A percentile compares a stretch with the other conserved stretches of the same genome.
These are phyloP conservation scores for Lactifluus rugatus DNA, from an alignment of 768 basidiomycete species.

Conservation along the genomic window DNA sequence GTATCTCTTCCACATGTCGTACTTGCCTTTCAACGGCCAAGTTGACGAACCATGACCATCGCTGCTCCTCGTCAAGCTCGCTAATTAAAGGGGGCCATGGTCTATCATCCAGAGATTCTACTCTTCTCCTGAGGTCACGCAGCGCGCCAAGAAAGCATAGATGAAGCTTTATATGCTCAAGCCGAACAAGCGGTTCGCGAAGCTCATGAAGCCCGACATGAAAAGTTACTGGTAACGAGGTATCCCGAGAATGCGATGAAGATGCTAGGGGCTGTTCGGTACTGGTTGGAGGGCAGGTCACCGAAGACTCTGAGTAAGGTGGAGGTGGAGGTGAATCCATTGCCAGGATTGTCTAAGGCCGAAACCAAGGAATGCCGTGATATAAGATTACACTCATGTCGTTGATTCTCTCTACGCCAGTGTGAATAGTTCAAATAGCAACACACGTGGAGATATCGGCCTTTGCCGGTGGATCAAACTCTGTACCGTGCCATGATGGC, in stretches of 20 bases:
- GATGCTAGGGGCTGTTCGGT: background rate
- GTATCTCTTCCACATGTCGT: background rate
- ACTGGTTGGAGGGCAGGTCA: background rate
- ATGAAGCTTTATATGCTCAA: conserved; percentile 7
- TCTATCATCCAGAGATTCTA: background rate
- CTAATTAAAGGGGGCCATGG: conserved; percentile 1
- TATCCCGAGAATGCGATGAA: background rate
- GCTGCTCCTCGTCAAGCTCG: conserved; percentile 22
- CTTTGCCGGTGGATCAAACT: too few relatives aligned
- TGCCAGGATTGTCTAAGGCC: too few relatives aligned
- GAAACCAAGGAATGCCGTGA: background rate
- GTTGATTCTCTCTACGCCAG: too few relatives aligned
- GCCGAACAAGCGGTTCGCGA: conserved; percentile 1
- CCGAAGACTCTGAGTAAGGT: background rate
- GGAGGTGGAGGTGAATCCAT: conserved; percentile 7
- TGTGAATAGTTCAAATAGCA: too few relatives aligned
- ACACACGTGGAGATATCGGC: too few relatives aligned
- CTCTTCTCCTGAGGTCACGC: conserved; percentile 4
- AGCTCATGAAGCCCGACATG: conserved; percentile 10
- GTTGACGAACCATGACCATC: conserved; percentile 34
- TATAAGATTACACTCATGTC: too few relatives aligned
- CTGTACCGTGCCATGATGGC: too few relatives aligned
- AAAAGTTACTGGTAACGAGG: background rate
- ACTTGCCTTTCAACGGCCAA: conserved; percentile 31
- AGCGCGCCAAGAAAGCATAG: conserved; percentile 4